A percentile compares a stretch with the other conserved stretches of the same genome.
These are phyloP conservation scores for Amoebophrya sp. DNA, from an alignment of 169 alveolate genomes.

Conservation along the genomic window DNA sequence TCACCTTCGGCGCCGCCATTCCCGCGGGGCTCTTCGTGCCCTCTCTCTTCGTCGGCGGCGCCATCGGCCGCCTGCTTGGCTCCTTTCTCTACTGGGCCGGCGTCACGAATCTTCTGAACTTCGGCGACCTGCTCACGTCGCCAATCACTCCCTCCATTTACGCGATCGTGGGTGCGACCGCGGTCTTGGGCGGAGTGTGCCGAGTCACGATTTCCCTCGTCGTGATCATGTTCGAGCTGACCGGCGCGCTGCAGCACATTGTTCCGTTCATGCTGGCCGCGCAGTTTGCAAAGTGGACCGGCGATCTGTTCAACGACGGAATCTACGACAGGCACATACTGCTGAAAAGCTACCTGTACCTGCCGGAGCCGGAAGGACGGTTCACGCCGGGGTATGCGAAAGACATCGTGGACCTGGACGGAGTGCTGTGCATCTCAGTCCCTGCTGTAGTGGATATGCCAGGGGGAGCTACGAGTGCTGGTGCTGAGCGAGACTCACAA, in stretches of 20 bases:
- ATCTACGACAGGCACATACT: slow-evolving; percentile 14
- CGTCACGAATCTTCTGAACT: not conserved
- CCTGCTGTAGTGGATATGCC: too few relatives aligned
- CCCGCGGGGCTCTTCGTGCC: slow-evolving; percentile 20
- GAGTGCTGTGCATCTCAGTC: not conserved
- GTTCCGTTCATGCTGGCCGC: slow-evolving; percentile 25
- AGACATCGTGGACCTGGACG: not conserved
- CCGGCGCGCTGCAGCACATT: slow-evolving; percentile 16
- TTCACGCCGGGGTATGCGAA: not conserved
- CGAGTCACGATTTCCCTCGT: slow-evolving; percentile 31
- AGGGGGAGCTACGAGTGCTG: too few relatives aligned
- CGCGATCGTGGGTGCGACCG: slow-evolving; percentile 30
- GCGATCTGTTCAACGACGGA: slow-evolving; percentile 21
- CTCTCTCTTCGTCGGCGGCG: not conserved
- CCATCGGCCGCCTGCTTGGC: not conserved
- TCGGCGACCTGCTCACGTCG: not conserved
- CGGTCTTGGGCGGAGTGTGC: slow-evolving; percentile 31
- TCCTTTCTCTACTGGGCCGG: not conserved
- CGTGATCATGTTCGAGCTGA: slow-evolving; percentile 25
- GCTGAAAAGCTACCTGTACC: slow-evolving; percentile 14
- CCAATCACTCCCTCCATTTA: slow-evolving; percentile 6
- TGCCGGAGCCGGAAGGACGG: slow-evolving; percentile 8
- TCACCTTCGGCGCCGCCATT: not conserved
- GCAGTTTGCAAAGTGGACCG: slow-evolving; percentile 13
- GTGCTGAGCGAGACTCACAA: too few relatives aligned